Evolutionary conservation across 805 yeast genomes (phyloP).

Genomic region (Nakazawaea siamensis): DNA sequence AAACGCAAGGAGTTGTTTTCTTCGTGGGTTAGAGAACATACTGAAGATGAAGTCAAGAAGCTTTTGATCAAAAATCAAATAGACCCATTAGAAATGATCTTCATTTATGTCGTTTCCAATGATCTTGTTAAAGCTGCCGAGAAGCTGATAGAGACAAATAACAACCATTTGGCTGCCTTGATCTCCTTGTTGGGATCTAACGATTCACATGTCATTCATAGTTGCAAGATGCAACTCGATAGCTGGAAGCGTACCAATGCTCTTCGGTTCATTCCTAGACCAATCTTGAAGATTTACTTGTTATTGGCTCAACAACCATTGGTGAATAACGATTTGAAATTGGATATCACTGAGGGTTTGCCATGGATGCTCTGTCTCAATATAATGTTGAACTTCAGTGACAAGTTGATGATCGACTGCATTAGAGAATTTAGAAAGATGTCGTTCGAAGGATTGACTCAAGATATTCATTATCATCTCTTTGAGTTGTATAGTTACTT

Average conservation of each 20-base stretch:
- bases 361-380: conserved; percentile 64
- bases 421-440: conserved; percentile 11
- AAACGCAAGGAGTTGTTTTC: conserved; percentile 38
- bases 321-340: conserved; percentile 18
- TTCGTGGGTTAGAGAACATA: conserved; percentile 47
- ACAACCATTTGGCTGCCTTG: conserved; percentile 63
- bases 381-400: conserved; percentile 40
- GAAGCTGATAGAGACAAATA: conserved; percentile 50
- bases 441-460: conserved; percentile 5
- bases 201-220: conserved; percentile 42
- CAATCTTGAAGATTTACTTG: conserved; percentile 52
- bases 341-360: conserved; percentile 33
- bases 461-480: conserved; percentile 17
- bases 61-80: conserved; percentile 16
- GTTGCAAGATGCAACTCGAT: conserved; percentile 55
- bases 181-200: conserved; percentile 68
- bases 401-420: conserved; percentile 12
- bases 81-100: conserved; percentile 44
- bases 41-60: conserved; percentile 25
- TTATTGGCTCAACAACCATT: conserved; percentile 48
- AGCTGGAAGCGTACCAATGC: conserved; percentile 51
- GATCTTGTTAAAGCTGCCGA: conserved; percentile 55
- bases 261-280: conserved; percentile 38
- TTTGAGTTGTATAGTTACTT: conserved; percentile 22
- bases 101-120: conserved; percentile 41